A percentile compares a stretch with the other conserved stretches of the same genome.
These are phyloP conservation scores for Podospora fimiseda DNA, from an alignment of 495 filamentous ascomycete species.

Conservation along the genomic window DNA sequence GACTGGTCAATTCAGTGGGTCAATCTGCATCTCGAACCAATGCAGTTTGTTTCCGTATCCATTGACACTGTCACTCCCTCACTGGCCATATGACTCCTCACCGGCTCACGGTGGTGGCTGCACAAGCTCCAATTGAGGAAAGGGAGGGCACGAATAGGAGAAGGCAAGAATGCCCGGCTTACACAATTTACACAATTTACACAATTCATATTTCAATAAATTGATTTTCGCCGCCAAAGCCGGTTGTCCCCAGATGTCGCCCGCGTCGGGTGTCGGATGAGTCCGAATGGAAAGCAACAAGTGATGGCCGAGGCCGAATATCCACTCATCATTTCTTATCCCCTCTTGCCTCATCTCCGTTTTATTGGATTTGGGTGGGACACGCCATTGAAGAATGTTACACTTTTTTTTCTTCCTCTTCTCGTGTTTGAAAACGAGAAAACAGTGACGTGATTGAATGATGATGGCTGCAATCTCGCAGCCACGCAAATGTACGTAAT, in stretches of 20 bases:
- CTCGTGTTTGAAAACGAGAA: too few species aligned
- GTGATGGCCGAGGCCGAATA: constrained; percentile 1
- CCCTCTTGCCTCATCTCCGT: background rate
- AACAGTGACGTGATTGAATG: background rate
- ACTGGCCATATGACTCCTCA: background rate
- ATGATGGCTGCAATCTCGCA: background rate
- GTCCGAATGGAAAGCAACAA: background rate
- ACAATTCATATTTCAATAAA: too few species aligned
- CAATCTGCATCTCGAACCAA: background rate
- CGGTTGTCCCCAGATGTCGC: too few species aligned
- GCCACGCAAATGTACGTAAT: constrained; percentile 2
- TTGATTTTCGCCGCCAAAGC: too few species aligned
- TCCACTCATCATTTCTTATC: constrained; percentile 2
- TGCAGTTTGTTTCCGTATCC: too few species aligned
- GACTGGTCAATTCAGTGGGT: background rate
- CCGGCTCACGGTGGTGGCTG: background rate
- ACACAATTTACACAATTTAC: too few species aligned
- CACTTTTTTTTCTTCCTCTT: background rate
- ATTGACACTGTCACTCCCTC: too few species aligned
- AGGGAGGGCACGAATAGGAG: too few species aligned
- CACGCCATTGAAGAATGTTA: background rate
- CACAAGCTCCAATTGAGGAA: constrained; percentile 1
- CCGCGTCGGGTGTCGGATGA: background rate
- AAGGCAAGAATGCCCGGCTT: too few species aligned
- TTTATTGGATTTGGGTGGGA: constrained; percentile 5